A percentile compares a stretch with the other conserved stretches of the same genome.
These are phyloP conservation scores for Fusarium sterilihyphosum DNA, from an alignment of 2,329 filamentous ascomycete genomes.

Conservation along the genomic window DNA sequence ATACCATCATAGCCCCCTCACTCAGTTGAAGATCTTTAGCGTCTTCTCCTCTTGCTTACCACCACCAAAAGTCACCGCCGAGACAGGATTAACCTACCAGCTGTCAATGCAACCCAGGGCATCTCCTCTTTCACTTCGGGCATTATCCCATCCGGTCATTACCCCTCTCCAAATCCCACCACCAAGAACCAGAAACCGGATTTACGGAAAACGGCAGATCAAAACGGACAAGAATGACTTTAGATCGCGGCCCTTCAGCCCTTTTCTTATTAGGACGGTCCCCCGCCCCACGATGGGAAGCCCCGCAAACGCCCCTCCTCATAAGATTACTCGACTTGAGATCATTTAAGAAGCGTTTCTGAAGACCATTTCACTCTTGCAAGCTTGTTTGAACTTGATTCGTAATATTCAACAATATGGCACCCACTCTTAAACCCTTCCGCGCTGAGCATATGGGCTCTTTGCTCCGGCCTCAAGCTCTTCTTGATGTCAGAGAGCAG, in stretches of 20 bases:
- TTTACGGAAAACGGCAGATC: slow-evolving; percentile 13
- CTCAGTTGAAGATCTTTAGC: not conserved
- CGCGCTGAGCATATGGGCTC: slow-evolving; percentile 81
- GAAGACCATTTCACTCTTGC: not conserved
- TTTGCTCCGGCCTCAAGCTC: slow-evolving; percentile 70
- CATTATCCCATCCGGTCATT: not conserved
- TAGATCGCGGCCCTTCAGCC: slow-evolving; percentile 19
- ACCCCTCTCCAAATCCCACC: slow-evolving; percentile 20
- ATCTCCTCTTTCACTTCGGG: not conserved
- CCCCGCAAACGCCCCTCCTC: slow-evolving; percentile 32
- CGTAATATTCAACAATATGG: slow-evolving; percentile 17
- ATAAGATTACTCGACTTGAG: not conserved
- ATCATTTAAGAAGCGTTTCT: not conserved
- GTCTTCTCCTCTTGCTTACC: not conserved
- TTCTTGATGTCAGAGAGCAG: slow-evolving; percentile 46
- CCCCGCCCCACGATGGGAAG: slow-evolving; percentile 21
- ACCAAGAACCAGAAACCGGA: not conserved
- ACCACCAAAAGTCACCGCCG: not conserved
- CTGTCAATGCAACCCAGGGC: slow-evolving; percentile 12
- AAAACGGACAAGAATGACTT: slow-evolving; percentile 6
- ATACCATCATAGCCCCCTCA: not conserved
- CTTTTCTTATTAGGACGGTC: slow-evolving; percentile 2
- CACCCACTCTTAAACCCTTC: slow-evolving; percentile 62
- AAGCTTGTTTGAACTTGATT: not conserved
- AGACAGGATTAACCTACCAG: not conserved